phyloP scores from a whole-genome alignment of 129 eudicot species.

The Cynara cardunculus region DNA sequence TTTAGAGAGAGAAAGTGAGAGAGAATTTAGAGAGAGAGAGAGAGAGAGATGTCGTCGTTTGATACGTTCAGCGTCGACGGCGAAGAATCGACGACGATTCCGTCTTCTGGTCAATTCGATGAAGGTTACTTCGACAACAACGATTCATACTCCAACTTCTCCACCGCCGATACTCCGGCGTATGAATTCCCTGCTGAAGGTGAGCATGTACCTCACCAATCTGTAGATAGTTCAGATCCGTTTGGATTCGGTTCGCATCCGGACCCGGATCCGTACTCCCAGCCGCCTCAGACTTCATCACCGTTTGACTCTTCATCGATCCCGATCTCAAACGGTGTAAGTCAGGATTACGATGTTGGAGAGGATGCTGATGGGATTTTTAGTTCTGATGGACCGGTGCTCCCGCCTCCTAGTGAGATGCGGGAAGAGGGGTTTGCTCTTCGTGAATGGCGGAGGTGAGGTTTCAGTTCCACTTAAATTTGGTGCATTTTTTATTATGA shows the following conservation, averaged over 20 bases:
- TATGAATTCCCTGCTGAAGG: conserved; percentile 31
- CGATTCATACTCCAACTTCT: conserved; percentile 40
- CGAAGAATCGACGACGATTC: conserved; percentile 41
- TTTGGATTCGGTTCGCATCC: conserved; percentile 42
- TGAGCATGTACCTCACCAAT: conserved; percentile 33
- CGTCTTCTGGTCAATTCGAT: conserved; percentile 38
- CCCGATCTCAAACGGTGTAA: conserved; percentile 74
- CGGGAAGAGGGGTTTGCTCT: conserved; percentile 82
- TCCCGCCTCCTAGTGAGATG: conserved; percentile 88
- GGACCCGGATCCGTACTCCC: conserved; percentile 32
- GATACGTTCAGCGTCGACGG: conserved; percentile 75
- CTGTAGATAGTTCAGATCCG: conserved; percentile 64
- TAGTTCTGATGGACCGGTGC: conserved; percentile 82
- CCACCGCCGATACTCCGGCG: conserved; percentile 44
- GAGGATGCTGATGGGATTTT: conserved; percentile 68
- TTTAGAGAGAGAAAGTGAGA: conserved; percentile 15
- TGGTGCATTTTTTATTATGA: background rate
- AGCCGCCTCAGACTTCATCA: conserved; percentile 28
- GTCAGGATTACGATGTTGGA: conserved; percentile 44
- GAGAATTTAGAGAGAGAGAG: background rate
- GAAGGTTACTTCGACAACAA: conserved; percentile 47
- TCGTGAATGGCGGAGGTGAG: conserved; percentile 95
- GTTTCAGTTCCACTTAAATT: conserved; percentile 17
- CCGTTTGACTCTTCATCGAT: conserved; percentile 47
- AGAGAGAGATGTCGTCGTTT: conserved; percentile 38